Conservation (phyloP, 208 protist species). For the Trypanosomatidae sp. region DNA sequence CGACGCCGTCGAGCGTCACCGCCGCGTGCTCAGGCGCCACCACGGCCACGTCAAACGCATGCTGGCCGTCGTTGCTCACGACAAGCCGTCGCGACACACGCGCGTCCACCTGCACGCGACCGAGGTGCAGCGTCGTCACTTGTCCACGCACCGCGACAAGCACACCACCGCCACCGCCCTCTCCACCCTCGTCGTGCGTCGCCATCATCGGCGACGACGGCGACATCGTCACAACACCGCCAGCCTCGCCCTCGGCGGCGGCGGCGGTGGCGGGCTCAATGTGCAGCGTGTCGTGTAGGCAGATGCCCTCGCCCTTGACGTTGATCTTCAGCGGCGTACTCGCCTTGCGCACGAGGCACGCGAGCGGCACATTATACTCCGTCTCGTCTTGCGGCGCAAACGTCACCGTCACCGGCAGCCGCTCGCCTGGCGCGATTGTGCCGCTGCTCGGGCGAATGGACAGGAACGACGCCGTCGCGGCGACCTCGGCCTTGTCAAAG, state of each 20-base stretch:
- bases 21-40: constrained; percentile 17
- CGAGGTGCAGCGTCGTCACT: constrained; percentile 65
- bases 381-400: constrained; percentile 89
- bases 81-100: constrained; percentile 50
- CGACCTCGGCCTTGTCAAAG: constrained; percentile 69
- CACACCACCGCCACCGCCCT: no score
- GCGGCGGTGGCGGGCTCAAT: constrained; percentile 19
- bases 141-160: no score
- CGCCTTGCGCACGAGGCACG: constrained; percentile 86
- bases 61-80: constrained; percentile 85
- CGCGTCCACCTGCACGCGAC: constrained; percentile 89
- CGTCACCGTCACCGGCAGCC: constrained; percentile 53
- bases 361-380: constrained; percentile 88
- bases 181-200: no score
- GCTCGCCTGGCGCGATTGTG: constrained; percentile 53
- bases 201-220: no score
- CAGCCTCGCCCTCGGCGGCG: constrained; percentile 6
- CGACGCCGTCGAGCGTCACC: constrained; percentile 39
- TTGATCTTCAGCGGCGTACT: constrained; percentile 89
- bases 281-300: constrained; percentile 77
- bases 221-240: constrained; percentile 15
- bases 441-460: constrained; percentile 69
- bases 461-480: constrained; percentile 32
- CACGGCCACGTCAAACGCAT: constrained; percentile 79
- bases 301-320: constrained; percentile 93